Evolutionary conservation across 2,329 filamentous ascomycete species (phyloP).

Genomic region (Pestalotiopsis fici): DNA sequence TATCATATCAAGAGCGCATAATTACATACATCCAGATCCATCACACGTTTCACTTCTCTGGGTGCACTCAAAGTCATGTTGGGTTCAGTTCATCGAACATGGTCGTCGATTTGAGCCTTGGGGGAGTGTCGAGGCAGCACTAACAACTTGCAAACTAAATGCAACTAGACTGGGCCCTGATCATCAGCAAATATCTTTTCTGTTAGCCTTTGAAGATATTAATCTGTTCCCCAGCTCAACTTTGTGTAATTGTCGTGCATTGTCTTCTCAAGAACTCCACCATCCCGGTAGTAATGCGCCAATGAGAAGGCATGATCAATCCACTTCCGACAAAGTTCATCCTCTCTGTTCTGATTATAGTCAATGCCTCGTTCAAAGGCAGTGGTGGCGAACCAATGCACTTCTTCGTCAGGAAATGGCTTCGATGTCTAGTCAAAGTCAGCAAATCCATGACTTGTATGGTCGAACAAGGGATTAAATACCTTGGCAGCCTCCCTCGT

Average conservation of each 20-base stretch:
- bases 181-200: too few relatives aligned
- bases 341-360: constrained; percentile 57
- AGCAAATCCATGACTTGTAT: background rate
- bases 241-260: constrained; percentile 46
- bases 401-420: constrained; percentile 64
- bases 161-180: too few relatives aligned
- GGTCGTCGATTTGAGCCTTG: too few relatives aligned
- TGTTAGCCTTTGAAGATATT: background rate
- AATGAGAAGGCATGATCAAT: constrained; percentile 62
- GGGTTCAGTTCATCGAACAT: too few relatives aligned
- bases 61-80: too few relatives aligned
- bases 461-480: constrained; percentile 15
- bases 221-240: constrained; percentile 31
- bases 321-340: constrained; percentile 60
- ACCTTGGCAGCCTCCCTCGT: constrained; percentile 53
- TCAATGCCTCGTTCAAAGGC: constrained; percentile 73
- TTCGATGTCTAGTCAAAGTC: constrained; percentile 33
- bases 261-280: constrained; percentile 42
- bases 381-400: constrained; percentile 74
- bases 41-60: too few relatives aligned
- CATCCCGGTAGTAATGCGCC: constrained; percentile 60
- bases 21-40: background rate
- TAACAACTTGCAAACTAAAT: too few relatives aligned
- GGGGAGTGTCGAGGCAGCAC: too few relatives aligned
- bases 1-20: background rate